Percentiles rank a stretch among this genome's conserved stretches.
phyloP scores from a whole-genome alignment of 768 basidiomycete species.

The Suillus tomentosus region DNA sequence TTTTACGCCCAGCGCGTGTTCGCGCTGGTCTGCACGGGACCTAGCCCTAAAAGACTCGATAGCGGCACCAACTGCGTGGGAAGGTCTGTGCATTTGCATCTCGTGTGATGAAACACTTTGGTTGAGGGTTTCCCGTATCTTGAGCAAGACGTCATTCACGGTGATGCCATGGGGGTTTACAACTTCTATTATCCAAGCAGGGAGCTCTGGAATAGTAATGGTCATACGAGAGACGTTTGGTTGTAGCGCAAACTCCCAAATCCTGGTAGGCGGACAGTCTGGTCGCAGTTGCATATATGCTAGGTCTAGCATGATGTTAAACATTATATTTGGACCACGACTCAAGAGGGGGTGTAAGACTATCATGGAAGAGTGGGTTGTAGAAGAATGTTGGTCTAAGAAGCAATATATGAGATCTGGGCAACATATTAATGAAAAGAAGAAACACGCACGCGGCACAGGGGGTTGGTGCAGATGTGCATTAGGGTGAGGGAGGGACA shows the following conservation, averaged over 20 bases:
- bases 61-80: conserved; percentile 27
- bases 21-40: conserved; percentile 33
- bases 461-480: conserved; percentile 23
- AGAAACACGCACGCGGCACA: conserved; percentile 23
- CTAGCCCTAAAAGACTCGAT: conserved; percentile 33
- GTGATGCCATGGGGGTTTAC: conserved; percentile 29
- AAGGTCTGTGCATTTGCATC: conserved; percentile 13
- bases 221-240: conserved; percentile 20
- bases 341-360: conserved; percentile 28
- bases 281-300: conserved; percentile 24
- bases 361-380: conserved; percentile 17
- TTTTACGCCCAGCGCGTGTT: conserved; percentile 42
- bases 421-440: not conserved
- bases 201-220: conserved; percentile 25
- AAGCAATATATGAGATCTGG: conserved; percentile 4
- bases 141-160: conserved; percentile 30
- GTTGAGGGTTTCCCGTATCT: conserved; percentile 30
- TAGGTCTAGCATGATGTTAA: conserved; percentile 29
- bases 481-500: conserved; percentile 35
- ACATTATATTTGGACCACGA: conserved; percentile 22
- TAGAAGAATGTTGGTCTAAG: conserved; percentile 17
- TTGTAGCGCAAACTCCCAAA: conserved; percentile 27
- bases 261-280: conserved; percentile 19
- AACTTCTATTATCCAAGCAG: conserved; percentile 34
- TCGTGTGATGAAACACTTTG: conserved; percentile 28